These are phyloP conservation scores for Phenoliferia sp. DNA, from an alignment of 1,284 basidiomycete species.

Conservation along the genomic window DNA sequence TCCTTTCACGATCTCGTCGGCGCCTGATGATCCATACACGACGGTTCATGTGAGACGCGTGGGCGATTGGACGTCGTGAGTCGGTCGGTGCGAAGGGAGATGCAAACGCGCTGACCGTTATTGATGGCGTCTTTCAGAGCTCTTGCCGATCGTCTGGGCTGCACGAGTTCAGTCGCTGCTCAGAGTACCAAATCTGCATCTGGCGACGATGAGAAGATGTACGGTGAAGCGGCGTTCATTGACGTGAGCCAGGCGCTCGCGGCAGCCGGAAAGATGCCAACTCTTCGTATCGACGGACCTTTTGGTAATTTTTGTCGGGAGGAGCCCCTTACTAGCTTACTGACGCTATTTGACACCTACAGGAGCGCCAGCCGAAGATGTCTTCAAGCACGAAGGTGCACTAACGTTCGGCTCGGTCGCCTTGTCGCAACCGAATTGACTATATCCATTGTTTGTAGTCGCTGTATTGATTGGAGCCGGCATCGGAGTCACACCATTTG, in stretches of 20 bases:
- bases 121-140: slow-evolving; percentile 37
- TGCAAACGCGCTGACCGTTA: not conserved
- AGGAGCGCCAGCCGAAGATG: slow-evolving; percentile 83
- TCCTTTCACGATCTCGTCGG: slow-evolving; percentile 83
- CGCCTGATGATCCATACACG: slow-evolving; percentile 82
- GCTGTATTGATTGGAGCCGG: slow-evolving; percentile 81
- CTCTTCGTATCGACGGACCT: slow-evolving; percentile 66
- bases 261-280: slow-evolving; percentile 51
- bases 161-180: slow-evolving; percentile 65
- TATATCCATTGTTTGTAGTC: slow-evolving; percentile 44
- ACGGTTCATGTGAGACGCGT: slow-evolving; percentile 86
- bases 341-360: slow-evolving; percentile 50
- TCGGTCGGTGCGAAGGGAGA: not conserved
- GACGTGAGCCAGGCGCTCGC: slow-evolving; percentile 54
- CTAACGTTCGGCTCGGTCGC: not conserved
- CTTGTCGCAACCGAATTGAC: not conserved
- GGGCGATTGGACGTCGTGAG: slow-evolving; percentile 66
- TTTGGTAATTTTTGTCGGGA: slow-evolving; percentile 21
- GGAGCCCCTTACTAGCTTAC: not conserved
- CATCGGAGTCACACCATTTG: slow-evolving; percentile 80
- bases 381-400: slow-evolving; percentile 63
- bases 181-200: slow-evolving; percentile 53
- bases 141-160: slow-evolving; percentile 75
- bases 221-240: slow-evolving; percentile 63
- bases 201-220: slow-evolving; percentile 50